Evolutionary conservation across 2,329 filamentous ascomycete species (phyloP).

Genomic region (Diplodia intermedia): DNA sequence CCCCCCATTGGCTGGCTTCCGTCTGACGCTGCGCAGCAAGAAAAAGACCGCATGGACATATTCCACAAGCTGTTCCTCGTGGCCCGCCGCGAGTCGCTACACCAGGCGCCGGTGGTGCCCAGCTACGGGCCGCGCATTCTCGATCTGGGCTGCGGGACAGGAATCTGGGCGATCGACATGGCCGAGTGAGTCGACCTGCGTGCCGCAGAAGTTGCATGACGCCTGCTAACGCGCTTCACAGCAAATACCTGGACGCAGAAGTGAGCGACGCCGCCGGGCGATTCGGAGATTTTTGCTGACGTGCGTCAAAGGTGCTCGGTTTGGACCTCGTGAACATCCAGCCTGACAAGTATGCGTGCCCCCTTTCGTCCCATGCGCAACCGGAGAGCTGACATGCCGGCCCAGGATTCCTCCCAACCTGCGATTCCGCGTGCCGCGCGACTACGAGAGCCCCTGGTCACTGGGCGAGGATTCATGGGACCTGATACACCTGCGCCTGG

Average conservation of each 20-base stretch:
- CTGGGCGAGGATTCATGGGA: constrained; percentile 75
- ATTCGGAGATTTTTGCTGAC: constrained; percentile 29
- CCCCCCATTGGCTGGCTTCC: constrained; percentile 3
- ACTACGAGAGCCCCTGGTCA: constrained; percentile 80
- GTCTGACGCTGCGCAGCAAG: constrained; percentile 57
- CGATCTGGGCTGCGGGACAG: constrained; percentile 82
- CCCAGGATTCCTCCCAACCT: constrained; percentile 74
- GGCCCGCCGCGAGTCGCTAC: constrained; percentile 62
- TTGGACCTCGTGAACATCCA: constrained; percentile 69
- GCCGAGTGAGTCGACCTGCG: constrained; percentile 65
- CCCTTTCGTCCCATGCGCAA: not conserved
- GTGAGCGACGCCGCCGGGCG: constrained; percentile 39
- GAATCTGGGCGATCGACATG: constrained; percentile 90
- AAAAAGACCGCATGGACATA: constrained; percentile 80
- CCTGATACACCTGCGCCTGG: constrained; percentile 81
- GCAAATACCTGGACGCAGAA: constrained; percentile 63
- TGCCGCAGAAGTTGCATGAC: not conserved
- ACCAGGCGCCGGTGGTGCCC: constrained; percentile 53
- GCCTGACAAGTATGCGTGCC: constrained; percentile 57
- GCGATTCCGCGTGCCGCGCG: constrained; percentile 70
- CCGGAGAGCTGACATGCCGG: constrained; percentile 36
- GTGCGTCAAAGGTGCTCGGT: constrained; percentile 58
- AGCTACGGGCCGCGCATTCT: constrained; percentile 58
- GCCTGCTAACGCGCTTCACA: constrained; percentile 46
- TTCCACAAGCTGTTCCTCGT: constrained; percentile 79